phyloP scores from a whole-genome alignment of 2,329 filamentous ascomycete genomes.

The Ophiostoma perfectum region DNA sequence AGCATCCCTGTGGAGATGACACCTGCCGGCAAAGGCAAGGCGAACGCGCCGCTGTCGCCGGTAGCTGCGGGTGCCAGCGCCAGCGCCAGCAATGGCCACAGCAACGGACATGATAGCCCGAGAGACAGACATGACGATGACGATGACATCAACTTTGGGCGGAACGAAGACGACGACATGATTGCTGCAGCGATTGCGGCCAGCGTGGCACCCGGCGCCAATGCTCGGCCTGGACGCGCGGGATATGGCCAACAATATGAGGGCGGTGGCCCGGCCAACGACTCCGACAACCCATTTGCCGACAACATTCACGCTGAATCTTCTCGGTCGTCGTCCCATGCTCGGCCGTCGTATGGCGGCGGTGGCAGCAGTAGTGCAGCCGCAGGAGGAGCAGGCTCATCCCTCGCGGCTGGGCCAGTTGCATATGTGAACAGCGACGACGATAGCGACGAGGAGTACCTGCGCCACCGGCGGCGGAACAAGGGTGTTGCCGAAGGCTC shows the following conservation, averaged over 20 bases:
- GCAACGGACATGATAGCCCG: not conserved
- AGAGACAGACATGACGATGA: not conserved
- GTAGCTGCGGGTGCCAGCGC: slow-evolving; percentile 17
- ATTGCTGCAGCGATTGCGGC: slow-evolving; percentile 26
- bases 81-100: slow-evolving; percentile 11
- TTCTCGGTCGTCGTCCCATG: slow-evolving; percentile 24
- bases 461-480: slow-evolving; percentile 20
- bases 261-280: not conserved
- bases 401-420: not conserved
- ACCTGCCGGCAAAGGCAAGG: slow-evolving; percentile 30
- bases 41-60: slow-evolving; percentile 22
- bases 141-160: not conserved
- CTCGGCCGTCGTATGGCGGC: slow-evolving; percentile 14
- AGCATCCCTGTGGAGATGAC: slow-evolving; percentile 26
- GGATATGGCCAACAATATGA: not conserved
- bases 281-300: slow-evolving; percentile 22
- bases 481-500: slow-evolving; percentile 3
- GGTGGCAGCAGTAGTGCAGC: slow-evolving; percentile 15
- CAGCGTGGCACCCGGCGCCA: slow-evolving; percentile 22
- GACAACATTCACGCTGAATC: slow-evolving; percentile 19
- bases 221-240: not conserved
- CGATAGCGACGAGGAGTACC: slow-evolving; percentile 22
- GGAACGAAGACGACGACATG: slow-evolving; percentile 24
- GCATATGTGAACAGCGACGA: slow-evolving; percentile 22
- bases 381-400: not conserved